Conservation (phyloP, 306 rosid genomes). For the Acacia acuminata region DNA sequence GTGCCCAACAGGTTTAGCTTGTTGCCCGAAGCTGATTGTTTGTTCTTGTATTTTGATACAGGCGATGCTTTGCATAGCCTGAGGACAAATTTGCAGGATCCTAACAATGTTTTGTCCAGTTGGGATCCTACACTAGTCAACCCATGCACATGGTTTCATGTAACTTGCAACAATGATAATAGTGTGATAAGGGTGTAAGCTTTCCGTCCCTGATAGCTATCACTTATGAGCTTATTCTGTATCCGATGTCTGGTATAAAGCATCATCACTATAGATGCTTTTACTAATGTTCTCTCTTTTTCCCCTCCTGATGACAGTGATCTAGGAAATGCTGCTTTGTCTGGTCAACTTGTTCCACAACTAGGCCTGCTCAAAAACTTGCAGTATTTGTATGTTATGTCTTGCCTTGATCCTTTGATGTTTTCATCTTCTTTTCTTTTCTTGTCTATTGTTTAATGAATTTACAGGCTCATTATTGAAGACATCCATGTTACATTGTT, state of each 20-base stretch:
- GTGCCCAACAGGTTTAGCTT: conserved; percentile 3
- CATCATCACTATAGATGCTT: conserved; percentile 12
- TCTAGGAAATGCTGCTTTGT: conserved; percentile 95
- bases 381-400: conserved; percentile 83
- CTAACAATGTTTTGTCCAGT: conserved; percentile 95
- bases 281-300: conserved; percentile 28
- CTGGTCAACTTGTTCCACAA: conserved; percentile 93
- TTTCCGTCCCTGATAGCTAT: conserved; percentile 30
- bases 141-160: conserved; percentile 99
- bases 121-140: conserved; percentile 99
- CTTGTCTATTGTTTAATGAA: conserved; percentile 3
- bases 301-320: conserved; percentile 57
- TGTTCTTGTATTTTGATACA: conserved; percentile 44
- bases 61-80: conserved; percentile 97
- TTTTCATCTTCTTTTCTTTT: conserved; percentile 9
- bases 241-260: not conserved
- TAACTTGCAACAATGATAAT: conserved; percentile 96
- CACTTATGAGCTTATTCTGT: conserved; percentile 14
- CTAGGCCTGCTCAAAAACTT: conserved; percentile 96
- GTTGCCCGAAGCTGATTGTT: conserved; percentile 24
- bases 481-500: not conserved
- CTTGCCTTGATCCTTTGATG: conserved; percentile 24
- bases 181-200: conserved; percentile 97
- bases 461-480: conserved; percentile 7
- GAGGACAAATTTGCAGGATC: conserved; percentile 84